These are phyloP conservation scores for Bipolaris sorokiniana DNA, from an alignment of 2,329 filamentous ascomycete species.

Conservation along the genomic window DNA sequence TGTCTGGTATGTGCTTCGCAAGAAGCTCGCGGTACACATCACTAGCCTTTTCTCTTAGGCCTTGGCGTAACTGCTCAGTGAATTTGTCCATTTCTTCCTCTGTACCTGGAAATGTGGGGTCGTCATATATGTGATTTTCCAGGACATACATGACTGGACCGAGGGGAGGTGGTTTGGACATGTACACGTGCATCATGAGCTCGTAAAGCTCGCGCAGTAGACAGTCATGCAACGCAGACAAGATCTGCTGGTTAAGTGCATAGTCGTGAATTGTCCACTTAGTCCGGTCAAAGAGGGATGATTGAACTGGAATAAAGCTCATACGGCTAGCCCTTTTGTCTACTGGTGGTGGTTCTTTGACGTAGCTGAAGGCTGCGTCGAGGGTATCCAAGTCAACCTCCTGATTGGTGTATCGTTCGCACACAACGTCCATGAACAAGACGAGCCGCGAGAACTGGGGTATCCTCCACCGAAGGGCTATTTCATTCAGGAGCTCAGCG, in stretches of 20 bases:
- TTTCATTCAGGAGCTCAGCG: slow-evolving; percentile 80
- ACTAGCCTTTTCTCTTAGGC: slow-evolving; percentile 74
- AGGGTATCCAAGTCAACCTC: slow-evolving; percentile 82
- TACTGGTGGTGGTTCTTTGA: slow-evolving; percentile 74
- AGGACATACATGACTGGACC: slow-evolving; percentile 81
- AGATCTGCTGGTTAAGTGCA: slow-evolving; percentile 71
- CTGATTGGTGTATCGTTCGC: slow-evolving; percentile 83
- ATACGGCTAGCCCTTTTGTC: slow-evolving; percentile 65
- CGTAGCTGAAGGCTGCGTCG: slow-evolving; percentile 80
- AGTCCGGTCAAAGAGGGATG: slow-evolving; percentile 54
- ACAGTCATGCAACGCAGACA: slow-evolving; percentile 78
- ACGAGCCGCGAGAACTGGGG: slow-evolving; percentile 81
- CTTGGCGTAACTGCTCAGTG: slow-evolving; percentile 71
- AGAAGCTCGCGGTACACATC: slow-evolving; percentile 82
- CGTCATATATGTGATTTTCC: slow-evolving; percentile 79
- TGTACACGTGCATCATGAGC: slow-evolving; percentile 85
- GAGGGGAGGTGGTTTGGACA: slow-evolving; percentile 81
- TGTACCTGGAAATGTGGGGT: slow-evolving; percentile 75
- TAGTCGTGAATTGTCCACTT: slow-evolving; percentile 60
- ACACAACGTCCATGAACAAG: slow-evolving; percentile 81
- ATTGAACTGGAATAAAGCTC: slow-evolving; percentile 47
- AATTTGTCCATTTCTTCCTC: slow-evolving; percentile 75
- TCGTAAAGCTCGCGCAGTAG: slow-evolving; percentile 87
- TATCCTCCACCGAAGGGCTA: slow-evolving; percentile 87
- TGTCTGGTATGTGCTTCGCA: slow-evolving; percentile 77